Base-by-base conservation (phyloP, 176 grass and related monocot species). In the Themeda triandra region DNA sequence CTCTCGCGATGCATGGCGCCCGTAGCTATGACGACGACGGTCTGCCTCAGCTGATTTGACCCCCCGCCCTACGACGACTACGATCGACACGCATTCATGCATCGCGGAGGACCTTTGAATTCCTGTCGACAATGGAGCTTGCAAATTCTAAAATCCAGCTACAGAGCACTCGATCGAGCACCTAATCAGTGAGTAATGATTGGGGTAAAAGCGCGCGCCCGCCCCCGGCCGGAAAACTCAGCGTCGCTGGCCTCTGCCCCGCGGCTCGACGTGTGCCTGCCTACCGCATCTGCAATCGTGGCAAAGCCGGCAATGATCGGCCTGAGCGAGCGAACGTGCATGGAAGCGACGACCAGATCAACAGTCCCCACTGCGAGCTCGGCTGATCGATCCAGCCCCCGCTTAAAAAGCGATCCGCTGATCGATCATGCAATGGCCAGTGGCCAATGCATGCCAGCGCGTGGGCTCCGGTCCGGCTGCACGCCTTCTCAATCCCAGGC, bases 121-220 rank as follows among this genome's bases (percentile, higher is more conserved):
- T 69, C 13, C 28, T 66, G 40, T 18, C 11, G 18, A 66, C 4
- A 3, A 44, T 12, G 58, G 37, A 79, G 37, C 25, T 31, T 17
- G 13, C 1, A 15, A 6, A 25, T 27, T 28, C 15, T 51, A 51
- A 51, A 25, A 27, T 63, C 19, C 24, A 13, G 6, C 6, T 2
- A 7, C 13, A 29, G 62, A 64, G 63, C 28, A 64, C 63, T 65
- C 13, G 63, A 65, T 31, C 27, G 58, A 32, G 23, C 66, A 19
- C 59, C 69, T 48, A 81, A 89, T 89, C 71, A 81, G n/a, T 3
- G 17, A 59, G 27, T 27, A 78, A 82, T 46, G 56, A 90, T 90
- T 90, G 83, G 37, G 68, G 33, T 28, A 65, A 80, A 29, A 72
- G 13, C n/a, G 19, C 53, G 13, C 44, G 13, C 42, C 3, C 40